Base-by-base conservation (phyloP, 306 rosid species). In the Prunus mira region DNA sequence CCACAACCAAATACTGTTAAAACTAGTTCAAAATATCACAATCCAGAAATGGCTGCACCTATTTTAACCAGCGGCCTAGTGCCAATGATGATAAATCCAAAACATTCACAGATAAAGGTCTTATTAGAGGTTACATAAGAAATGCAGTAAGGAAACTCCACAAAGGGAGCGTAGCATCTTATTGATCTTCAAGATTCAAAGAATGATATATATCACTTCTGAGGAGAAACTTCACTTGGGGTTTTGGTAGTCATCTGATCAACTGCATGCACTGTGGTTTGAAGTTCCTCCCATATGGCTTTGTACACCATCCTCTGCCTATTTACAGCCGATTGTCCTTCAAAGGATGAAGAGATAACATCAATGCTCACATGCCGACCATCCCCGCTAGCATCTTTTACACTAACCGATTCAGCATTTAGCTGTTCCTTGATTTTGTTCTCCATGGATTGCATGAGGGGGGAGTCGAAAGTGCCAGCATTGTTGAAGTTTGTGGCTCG, bases 281-380 rank as follows among this genome's bases (percentile, higher is more conserved):
- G 97, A 74, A 94, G 98, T 87, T 94, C 98, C 87, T 94, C 98
- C 98, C 96, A 94, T 74, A 94, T 94, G 76, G 95, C 96, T 78
- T 90, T 94, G 82, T 91, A 94, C 62, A 94, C 97, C 98, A 95
- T 90, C 81, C 98, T 89, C 82, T 95, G 98, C 88, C 98, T 86
- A 73, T 87, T 95, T 32, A 92, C 98, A 17, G 93, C 96, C 3
- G 98, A 88, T 72, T 95, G 87, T 46, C 96, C 98, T 88, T 94
- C 98, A 11, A 95, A 95, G 22, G 95, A 83, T 50, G 88, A 61
- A 34, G 96, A 89, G 17, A 95, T 80, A 61, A 92, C 96, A 47
- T 88, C 93, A 55, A 95, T 95, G 82, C 93, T 90, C 25, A 94
- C 96, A 69, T 94, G 98, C 13, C 97, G 88, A 74, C 98, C 98